Evolutionary conservation across 75 land plant genomes (phyloP).

Genomic region (Cryptomeria japonica): DNA sequence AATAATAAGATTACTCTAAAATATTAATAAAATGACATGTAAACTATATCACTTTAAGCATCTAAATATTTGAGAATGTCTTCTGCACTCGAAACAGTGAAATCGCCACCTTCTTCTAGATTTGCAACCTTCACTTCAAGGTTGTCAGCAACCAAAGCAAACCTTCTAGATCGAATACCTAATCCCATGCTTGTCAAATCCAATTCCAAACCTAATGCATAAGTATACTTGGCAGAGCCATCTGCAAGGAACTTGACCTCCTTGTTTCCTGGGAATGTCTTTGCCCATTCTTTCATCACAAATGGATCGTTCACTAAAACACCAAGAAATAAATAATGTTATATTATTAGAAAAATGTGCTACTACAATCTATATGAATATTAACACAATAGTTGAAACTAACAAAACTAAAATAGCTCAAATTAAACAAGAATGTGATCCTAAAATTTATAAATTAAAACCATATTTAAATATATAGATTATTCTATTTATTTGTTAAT

Average conservation of each 20-base stretch:
- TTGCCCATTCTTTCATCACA: slow-evolving; percentile 92
- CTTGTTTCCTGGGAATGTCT: slow-evolving; percentile 77
- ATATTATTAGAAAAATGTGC: not conserved
- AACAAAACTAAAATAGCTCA: not conserved
- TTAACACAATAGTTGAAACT: not conserved
- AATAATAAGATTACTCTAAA: too few relatives aligned
- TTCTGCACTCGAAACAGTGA: slow-evolving; percentile 76
- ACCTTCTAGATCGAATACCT: slow-evolving; percentile 83
- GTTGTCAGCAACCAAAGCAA: slow-evolving; percentile 66
- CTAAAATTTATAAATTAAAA: too few relatives aligned
- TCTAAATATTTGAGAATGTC: slow-evolving; percentile 71
- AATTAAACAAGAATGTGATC: not conserved
- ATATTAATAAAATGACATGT: too few relatives aligned
- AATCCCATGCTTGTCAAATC: slow-evolving; percentile 81
- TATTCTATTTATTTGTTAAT: not conserved
- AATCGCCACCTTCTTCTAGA: slow-evolving; percentile 75
- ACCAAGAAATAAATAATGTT: not conserved
- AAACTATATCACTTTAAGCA: not conserved
- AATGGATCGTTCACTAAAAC: slow-evolving; percentile 87
- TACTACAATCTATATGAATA: not conserved
- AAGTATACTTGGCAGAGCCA: slow-evolving; percentile 84
- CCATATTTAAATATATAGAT: too few relatives aligned
- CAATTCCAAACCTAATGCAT: slow-evolving; percentile 82
- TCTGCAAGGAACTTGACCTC: slow-evolving; percentile 78
- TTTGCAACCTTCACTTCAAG: slow-evolving; percentile 85